Percentiles rank a stretch among this genome's conserved stretches.
These are phyloP conservation scores for Calcarisporium arbuscula DNA, from an alignment of 2,329 filamentous ascomycete genomes.

Conservation along the genomic window DNA sequence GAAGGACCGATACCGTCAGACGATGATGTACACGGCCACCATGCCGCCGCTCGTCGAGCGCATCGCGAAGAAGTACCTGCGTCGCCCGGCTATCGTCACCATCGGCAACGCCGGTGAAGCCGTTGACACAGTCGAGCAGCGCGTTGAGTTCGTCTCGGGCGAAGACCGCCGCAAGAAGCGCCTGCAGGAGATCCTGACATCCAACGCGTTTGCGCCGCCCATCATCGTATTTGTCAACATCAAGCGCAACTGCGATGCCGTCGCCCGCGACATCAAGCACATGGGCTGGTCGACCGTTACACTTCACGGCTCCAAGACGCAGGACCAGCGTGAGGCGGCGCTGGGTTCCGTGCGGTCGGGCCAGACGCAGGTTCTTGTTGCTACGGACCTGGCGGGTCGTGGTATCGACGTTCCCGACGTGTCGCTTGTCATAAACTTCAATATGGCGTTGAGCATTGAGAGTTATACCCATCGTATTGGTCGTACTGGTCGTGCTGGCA, in stretches of 20 bases:
- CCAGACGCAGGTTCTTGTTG: slow-evolving; percentile 80
- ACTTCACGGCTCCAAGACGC: slow-evolving; percentile 90
- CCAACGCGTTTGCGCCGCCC: slow-evolving; percentile 73
- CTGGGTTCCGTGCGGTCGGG: slow-evolving; percentile 78
- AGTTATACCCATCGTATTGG: slow-evolving; percentile 95
- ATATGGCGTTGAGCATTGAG: slow-evolving; percentile 92
- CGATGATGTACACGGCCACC: slow-evolving; percentile 99
- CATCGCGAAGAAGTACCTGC: slow-evolving; percentile 94
- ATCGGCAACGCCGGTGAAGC: slow-evolving; percentile 94
- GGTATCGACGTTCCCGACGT: slow-evolving; percentile 98
- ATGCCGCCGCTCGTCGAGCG: slow-evolving; percentile 91
- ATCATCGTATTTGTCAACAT: slow-evolving; percentile 99
- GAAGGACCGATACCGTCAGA: slow-evolving; percentile 82
- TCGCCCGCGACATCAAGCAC: slow-evolving; percentile 87
- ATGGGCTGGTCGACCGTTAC: slow-evolving; percentile 90
- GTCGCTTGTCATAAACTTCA: slow-evolving; percentile 94
- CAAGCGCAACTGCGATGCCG: slow-evolving; percentile 95
- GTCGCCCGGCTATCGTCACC: slow-evolving; percentile 85
- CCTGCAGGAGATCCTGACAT: slow-evolving; percentile 80
- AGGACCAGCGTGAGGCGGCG: slow-evolving; percentile 94
- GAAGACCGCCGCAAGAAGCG: slow-evolving; percentile 97
- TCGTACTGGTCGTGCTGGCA: slow-evolving; percentile 93
- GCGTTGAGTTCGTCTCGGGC: slow-evolving; percentile 82
- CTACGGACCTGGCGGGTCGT: slow-evolving; percentile 89
- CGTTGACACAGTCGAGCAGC: slow-evolving; percentile 95